Percentiles rank a stretch among this genome's conserved stretches.
phyloP scores from a whole-genome alignment of 2,329 filamentous ascomycete genomes.

The Leptographium galeiforme region DNA sequence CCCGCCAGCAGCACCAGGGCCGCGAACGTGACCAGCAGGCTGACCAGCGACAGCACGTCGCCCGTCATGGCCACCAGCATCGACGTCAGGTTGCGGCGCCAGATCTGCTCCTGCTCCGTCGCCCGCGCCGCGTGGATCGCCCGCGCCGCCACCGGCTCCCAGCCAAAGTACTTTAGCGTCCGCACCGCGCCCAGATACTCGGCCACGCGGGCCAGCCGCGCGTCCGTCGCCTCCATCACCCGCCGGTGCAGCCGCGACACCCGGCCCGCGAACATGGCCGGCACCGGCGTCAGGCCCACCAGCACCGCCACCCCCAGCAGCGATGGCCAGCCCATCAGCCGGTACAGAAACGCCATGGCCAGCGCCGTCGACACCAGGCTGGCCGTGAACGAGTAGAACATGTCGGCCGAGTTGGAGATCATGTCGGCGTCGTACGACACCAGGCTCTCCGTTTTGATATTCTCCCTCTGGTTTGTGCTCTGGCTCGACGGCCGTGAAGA shows the following conservation, averaged over 20 bases:
- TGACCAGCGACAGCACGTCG: constrained; percentile 10
- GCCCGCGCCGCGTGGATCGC: not conserved
- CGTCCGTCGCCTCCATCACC: constrained; percentile 49
- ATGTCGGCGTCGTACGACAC: constrained; percentile 22
- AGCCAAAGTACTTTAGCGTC: constrained; percentile 94
- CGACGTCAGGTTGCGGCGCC: constrained; percentile 16
- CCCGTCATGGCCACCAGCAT: constrained; percentile 11
- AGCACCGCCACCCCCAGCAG: constrained; percentile 18
- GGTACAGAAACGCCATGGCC: constrained; percentile 17
- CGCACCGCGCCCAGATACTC: constrained; percentile 87
- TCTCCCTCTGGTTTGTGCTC: too few species aligned
- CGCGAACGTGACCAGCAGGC: constrained; percentile 8
- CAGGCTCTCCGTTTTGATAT: constrained; percentile 9
- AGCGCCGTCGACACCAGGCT: constrained; percentile 16
- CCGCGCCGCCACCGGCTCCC: constrained; percentile 70
- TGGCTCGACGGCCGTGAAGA: not conserved
- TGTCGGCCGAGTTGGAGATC: constrained; percentile 18
- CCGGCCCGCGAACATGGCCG: constrained; percentile 15
- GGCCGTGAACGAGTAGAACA: constrained; percentile 17
- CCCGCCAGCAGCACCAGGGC: not conserved
- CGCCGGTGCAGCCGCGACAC: constrained; percentile 17
- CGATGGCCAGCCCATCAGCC: constrained; percentile 20
- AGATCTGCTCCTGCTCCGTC: constrained; percentile 15
- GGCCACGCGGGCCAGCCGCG: constrained; percentile 80
- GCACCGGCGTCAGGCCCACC: constrained; percentile 16